phyloP scores from a whole-genome alignment of 2,329 filamentous ascomycete genomes.

The Didymosphaeria variabile region DNA sequence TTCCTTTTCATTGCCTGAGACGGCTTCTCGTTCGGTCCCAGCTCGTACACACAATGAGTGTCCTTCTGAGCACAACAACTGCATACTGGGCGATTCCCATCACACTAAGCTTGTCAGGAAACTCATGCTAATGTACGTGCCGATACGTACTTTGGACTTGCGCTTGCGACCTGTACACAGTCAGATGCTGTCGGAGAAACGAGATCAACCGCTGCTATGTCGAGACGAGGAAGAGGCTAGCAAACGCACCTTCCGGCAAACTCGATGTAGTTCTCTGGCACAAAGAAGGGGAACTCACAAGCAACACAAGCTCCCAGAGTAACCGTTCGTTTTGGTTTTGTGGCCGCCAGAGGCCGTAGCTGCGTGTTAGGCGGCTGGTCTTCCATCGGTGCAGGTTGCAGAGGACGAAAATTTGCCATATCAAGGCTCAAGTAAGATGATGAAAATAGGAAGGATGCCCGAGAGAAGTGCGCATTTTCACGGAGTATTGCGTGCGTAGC shows the following conservation, averaged over 20 bases:
- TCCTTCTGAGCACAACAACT: slow-evolving; percentile 45
- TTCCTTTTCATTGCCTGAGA: slow-evolving; percentile 48
- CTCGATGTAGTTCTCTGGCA: not conserved
- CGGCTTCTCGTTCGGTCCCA: slow-evolving; percentile 47
- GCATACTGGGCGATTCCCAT: slow-evolving; percentile 42
- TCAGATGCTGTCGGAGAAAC: not conserved
- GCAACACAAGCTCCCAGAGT: slow-evolving; percentile 47
- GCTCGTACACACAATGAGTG: slow-evolving; percentile 43
- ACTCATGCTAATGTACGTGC: not conserved
- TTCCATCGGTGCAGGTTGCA: slow-evolving; percentile 45
- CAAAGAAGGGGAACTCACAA: slow-evolving; percentile 22
- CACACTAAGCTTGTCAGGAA: slow-evolving; percentile 27
- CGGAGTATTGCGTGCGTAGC: not conserved
- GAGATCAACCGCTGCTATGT: not conserved
- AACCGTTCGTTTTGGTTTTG: slow-evolving; percentile 46
- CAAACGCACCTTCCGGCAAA: not conserved
- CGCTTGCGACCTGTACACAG: slow-evolving; percentile 31
- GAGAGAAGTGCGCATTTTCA: slow-evolving; percentile 1
- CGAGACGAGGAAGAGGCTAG: not conserved
- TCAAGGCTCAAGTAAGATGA: slow-evolving; percentile 3
- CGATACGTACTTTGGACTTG: slow-evolving; percentile 38
- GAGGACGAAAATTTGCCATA: slow-evolving; percentile 43
- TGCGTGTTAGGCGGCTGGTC: slow-evolving; percentile 30
- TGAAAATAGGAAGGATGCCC: not conserved
- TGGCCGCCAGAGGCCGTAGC: slow-evolving; percentile 32